Evolutionary conservation across 2,329 filamentous ascomycete species (phyloP), one percentile per base, ranked within the genome.

Genomic region (Sporothrix sp.): DNA sequence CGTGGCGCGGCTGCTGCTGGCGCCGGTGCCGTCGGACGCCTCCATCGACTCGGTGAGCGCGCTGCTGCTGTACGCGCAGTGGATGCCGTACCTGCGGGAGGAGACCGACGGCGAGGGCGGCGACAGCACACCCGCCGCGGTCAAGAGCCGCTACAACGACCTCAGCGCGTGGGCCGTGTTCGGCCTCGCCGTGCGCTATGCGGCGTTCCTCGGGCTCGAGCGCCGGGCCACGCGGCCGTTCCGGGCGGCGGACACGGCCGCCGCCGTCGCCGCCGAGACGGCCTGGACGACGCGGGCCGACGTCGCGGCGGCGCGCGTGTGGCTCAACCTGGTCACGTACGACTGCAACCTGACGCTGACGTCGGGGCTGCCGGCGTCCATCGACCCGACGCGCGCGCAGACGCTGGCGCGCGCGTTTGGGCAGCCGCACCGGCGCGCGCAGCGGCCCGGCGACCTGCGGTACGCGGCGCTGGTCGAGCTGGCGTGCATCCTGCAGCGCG

Each of bases 131-230:
- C n/a, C n/a, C n/a, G n/a, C n/a, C n/a, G n/a, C n/a, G n/a, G 14
- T 44, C 40, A 48, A 48, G 21, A 48, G 45, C 14, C 45, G 45
- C 4, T 48, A 48, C 45, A 48, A 48, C 35, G 45, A 48, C n/a
- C n/a, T 48, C 14, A 48, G 45, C 25, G 45, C 45, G 1, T 48
- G 45, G 45, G 45, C 27, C n/a, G 23, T 48, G 8, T 48, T 48
- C 14, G 45, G 45, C 16, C 45, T 48, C 9, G 45, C 45, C 16
- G 35, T 48, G 3, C 23, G 45, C n/a, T 48, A 48, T 30, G 45
- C 45, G 14, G 21, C 13, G 10, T 48, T 48, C 25, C 8, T 48
- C 7, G 45, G 45, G 2, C 16, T 48, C 10, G 45, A 48, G 23
- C 21, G 33, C 14, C 36, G 3, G 3, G 16, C 16, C 40, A 37